Evolutionary conservation across 164 flowering plant species (phyloP).

Genomic region (Saururus chinensis): DNA sequence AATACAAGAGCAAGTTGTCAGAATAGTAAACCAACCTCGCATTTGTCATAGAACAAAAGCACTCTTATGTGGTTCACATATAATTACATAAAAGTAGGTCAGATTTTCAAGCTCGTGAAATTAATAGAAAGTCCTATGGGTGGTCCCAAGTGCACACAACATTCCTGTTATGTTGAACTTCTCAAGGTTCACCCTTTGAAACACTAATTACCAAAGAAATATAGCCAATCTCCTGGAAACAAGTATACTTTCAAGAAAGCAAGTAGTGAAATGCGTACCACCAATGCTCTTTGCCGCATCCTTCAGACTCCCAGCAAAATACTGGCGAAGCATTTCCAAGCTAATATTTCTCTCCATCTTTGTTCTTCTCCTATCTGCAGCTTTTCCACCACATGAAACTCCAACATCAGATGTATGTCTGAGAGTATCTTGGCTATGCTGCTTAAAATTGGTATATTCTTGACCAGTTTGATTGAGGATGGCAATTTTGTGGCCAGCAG

Average conservation of each 20-base stretch:
- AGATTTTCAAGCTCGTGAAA: neutral
- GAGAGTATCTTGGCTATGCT: constrained; percentile 23
- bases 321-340: constrained; percentile 66
- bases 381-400: constrained; percentile 29
- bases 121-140: neutral
- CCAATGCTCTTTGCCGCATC: constrained; percentile 91
- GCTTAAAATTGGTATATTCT: neutral
- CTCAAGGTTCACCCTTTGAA: neutral
- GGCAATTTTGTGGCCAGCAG: constrained; percentile 18
- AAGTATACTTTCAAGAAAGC: neutral
- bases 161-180: neutral
- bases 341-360: constrained; percentile 71
- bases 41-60: too few relatives aligned
- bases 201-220: neutral
- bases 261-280: constrained; percentile 31
- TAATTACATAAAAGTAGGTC: neutral
- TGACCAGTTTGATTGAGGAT: constrained; percentile 17
- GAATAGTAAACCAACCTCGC: too few relatives aligned
- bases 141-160: neutral
- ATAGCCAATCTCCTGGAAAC: too few relatives aligned
- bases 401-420: constrained; percentile 13
- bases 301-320: constrained; percentile 86
- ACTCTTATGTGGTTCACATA: too few relatives aligned
- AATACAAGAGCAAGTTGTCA: too few relatives aligned
- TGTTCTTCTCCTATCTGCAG: constrained; percentile 42